Conservation (phyloP, 2,329 filamentous ascomycete species). For the Sarocladium strictum region DNA sequence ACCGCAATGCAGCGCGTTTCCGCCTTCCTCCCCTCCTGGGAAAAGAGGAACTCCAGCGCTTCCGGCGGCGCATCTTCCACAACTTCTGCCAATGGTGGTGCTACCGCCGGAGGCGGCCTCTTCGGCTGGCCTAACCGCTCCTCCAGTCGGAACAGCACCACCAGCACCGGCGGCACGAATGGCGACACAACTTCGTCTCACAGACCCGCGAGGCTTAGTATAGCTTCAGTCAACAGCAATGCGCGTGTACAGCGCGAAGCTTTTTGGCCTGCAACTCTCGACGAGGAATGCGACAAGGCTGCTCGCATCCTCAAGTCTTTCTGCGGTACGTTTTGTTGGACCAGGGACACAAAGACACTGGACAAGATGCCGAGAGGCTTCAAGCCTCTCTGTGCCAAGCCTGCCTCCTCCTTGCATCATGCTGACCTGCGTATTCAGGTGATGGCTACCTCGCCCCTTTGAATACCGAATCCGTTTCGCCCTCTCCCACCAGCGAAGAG, state of each 20-base stretch:
- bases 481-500: slow-evolving; percentile 20
- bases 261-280: slow-evolving; percentile 80
- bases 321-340: slow-evolving; percentile 65
- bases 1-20: slow-evolving; percentile 36
- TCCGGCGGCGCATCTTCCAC: slow-evolving; percentile 2
- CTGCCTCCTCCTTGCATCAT: too few relatives aligned
- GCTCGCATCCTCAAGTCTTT: slow-evolving; percentile 86
- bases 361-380: too few relatives aligned
- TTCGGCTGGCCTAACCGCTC: slow-evolving; percentile 13
- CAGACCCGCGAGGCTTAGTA: slow-evolving; percentile 11
- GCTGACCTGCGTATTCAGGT: slow-evolving; percentile 26
- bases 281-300: slow-evolving; percentile 87
- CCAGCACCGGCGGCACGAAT: background rate
- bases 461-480: slow-evolving; percentile 24
- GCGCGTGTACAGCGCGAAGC: slow-evolving; percentile 48
- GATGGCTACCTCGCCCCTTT: slow-evolving; percentile 50
- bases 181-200: background rate
- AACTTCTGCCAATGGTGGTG: background rate
- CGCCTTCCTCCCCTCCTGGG: slow-evolving; percentile 38
- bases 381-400: too few relatives aligned
- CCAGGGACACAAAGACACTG: too few relatives aligned
- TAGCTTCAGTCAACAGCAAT: slow-evolving; percentile 2
- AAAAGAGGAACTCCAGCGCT: slow-evolving; percentile 31
- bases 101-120: slow-evolving; percentile 9
- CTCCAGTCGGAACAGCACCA: slow-evolving; percentile 11